phyloP scores from a whole-genome alignment of 148 eudicot genomes.

The Vaccinium corymbosum region DNA sequence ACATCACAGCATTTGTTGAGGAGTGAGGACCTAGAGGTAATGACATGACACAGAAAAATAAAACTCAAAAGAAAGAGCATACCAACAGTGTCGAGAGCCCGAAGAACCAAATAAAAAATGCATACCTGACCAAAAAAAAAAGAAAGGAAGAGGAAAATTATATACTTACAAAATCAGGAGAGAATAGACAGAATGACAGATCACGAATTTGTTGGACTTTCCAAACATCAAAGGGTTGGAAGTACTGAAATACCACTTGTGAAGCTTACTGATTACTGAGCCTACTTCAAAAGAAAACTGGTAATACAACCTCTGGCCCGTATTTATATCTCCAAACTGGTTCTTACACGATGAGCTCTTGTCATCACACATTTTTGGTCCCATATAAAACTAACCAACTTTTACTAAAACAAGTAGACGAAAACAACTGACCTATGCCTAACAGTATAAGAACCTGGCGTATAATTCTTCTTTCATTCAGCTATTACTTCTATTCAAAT shows the following conservation, averaged over 20 bases:
- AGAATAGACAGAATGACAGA: not conserved
- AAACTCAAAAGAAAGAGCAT: conserved; percentile 22
- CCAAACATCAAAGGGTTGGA: not conserved
- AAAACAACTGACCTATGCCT: not conserved
- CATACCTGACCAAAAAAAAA: conserved; percentile 56
- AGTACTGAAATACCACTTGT: conserved; percentile 8
- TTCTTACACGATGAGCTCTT: not conserved
- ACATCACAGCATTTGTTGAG: not conserved
- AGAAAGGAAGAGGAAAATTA: not conserved
- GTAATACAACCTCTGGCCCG: not conserved
- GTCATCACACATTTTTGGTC: not conserved
- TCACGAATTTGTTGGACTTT: not conserved
- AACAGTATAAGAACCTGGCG: not conserved
- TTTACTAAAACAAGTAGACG: not conserved
- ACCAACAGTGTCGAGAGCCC: conserved; percentile 99
- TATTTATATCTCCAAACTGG: not conserved
- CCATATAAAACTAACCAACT: no score
- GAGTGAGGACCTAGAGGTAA: not conserved
- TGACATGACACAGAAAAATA: not conserved
- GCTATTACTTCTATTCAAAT: not conserved
- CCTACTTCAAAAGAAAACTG: not conserved
- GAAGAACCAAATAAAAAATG: conserved; percentile 90
- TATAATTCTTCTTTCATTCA: not conserved
- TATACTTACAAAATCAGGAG: conserved; percentile 1
- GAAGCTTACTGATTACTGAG: not conserved